phyloP scores from a whole-genome alignment of 2,329 filamentous ascomycete species.

The Cordyceps tenuipes region DNA sequence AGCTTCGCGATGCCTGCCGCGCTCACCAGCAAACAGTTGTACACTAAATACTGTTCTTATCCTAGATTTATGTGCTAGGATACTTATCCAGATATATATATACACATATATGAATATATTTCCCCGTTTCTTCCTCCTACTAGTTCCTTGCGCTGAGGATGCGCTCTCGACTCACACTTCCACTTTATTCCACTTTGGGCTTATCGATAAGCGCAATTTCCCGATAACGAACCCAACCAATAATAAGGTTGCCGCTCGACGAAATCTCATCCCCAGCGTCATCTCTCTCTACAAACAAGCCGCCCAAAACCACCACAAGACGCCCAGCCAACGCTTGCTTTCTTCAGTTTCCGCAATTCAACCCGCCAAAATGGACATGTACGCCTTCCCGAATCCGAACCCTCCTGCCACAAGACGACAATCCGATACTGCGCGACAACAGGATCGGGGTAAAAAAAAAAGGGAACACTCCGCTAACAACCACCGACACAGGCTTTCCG shows the following conservation, averaged over 20 bases:
- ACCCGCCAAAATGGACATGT: constrained; percentile 19
- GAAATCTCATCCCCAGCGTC: constrained; percentile 11
- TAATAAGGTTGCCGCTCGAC: neutral
- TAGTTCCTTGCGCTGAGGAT: too few relatives aligned
- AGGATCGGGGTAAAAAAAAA: neutral
- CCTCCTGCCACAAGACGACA: neutral
- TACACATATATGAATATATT: too few relatives aligned
- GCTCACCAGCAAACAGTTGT: too few relatives aligned
- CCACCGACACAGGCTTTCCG: constrained; percentile 47
- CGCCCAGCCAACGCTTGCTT: neutral
- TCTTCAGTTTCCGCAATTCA: constrained; percentile 2
- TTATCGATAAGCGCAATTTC: constrained; percentile 8
- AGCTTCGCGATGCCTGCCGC: too few relatives aligned
- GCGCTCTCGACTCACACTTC: too few relatives aligned
- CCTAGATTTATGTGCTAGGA: neutral
- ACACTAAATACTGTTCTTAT: too few relatives aligned
- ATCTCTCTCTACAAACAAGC: neutral
- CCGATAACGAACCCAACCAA: neutral
- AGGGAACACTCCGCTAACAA: neutral
- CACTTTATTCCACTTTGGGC: constrained; percentile 8
- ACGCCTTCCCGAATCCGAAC: neutral
- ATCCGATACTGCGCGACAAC: neutral
- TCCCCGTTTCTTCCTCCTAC: neutral
- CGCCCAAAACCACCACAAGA: neutral
- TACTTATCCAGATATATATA: too few relatives aligned